phyloP scores from a whole-genome alignment of 305 asterid species.

The Withania somnifera region DNA sequence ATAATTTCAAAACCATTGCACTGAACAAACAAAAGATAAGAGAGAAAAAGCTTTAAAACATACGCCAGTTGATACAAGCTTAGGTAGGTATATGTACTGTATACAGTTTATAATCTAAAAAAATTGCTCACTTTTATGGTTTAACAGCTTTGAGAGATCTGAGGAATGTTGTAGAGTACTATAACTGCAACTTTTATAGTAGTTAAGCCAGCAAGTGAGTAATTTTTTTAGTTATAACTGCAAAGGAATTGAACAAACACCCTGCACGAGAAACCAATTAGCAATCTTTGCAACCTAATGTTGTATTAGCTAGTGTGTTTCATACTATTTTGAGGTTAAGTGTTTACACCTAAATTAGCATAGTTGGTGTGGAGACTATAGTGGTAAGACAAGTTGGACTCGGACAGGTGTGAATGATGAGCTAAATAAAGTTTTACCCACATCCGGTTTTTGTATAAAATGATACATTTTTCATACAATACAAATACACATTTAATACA shows the following conservation, averaged over 20 bases:
- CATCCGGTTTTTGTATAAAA: not conserved
- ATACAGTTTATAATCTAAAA: not conserved
- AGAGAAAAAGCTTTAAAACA: not conserved
- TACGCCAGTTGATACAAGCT: not conserved
- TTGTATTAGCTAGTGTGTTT: not conserved
- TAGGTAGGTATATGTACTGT: not conserved
- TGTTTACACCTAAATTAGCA: not conserved
- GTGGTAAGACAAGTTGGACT: not conserved
- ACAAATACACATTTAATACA: too few species aligned
- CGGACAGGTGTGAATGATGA: not conserved
- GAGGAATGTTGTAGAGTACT: slow-evolving; percentile 26
- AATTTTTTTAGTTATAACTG: too few species aligned
- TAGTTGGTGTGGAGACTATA: not conserved
- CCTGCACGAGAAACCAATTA: slow-evolving; percentile 16
- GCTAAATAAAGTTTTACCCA: not conserved
- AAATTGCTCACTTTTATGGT: not conserved
- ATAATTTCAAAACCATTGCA: not conserved
- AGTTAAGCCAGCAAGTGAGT: too few species aligned
- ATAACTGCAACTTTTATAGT: too few species aligned
- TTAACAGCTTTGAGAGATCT: not conserved
- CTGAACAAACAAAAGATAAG: not conserved
- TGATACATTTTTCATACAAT: too few species aligned
- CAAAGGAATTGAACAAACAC: slow-evolving; percentile 46
- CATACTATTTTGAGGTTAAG: not conserved
- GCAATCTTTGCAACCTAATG: too few species aligned